Percentiles rank a stretch among this genome's conserved stretches.
Conservation (phyloP, 2,329 filamentous ascomycete genomes). For the Alternaria conjuncta region DNA sequence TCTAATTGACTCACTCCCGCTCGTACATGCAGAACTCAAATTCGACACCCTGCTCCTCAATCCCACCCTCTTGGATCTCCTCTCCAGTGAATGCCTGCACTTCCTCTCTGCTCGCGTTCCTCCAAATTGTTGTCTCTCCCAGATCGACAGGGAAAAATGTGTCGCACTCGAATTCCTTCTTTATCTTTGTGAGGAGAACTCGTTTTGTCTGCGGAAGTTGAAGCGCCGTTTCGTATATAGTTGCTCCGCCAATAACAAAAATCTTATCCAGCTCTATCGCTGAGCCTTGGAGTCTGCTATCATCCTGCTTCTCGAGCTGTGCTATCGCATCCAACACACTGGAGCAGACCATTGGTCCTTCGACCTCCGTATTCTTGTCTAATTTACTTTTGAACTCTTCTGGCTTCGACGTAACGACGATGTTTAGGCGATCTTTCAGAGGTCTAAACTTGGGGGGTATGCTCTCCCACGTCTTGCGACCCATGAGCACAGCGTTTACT, state of each 20-base stretch:
- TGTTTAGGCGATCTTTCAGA: conserved; percentile 78
- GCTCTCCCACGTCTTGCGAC: conserved; percentile 93
- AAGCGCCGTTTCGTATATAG: conserved; percentile 80
- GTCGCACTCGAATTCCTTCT: conserved; percentile 76
- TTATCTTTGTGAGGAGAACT: conserved; percentile 73
- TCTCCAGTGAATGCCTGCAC: conserved; percentile 72
- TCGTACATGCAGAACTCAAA: conserved; percentile 79
- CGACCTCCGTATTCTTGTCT: conserved; percentile 3
- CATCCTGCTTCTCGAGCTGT: conserved; percentile 5
- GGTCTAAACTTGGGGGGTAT: conserved; percentile 82
- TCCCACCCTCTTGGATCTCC: conserved; percentile 61
- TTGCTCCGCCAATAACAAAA: conserved; percentile 89
- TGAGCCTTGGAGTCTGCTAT: not conserved
- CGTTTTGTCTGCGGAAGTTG: conserved; percentile 62
- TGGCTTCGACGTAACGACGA: conserved; percentile 72
- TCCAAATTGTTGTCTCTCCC: conserved; percentile 60
- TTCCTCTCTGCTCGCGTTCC: conserved; percentile 57
- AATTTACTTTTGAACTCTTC: conserved; percentile 20
- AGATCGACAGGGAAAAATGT: conserved; percentile 72
- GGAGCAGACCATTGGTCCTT: conserved; percentile 62
- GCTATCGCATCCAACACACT: conserved; percentile 54
- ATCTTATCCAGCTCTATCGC: conserved; percentile 48
- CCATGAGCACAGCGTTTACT: conserved; percentile 84
- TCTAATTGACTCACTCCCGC: conserved; percentile 23
- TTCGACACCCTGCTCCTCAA: conserved; percentile 67